phyloP scores from a whole-genome alignment of 495 filamentous ascomycete species.

The Cercophora samala region DNA sequence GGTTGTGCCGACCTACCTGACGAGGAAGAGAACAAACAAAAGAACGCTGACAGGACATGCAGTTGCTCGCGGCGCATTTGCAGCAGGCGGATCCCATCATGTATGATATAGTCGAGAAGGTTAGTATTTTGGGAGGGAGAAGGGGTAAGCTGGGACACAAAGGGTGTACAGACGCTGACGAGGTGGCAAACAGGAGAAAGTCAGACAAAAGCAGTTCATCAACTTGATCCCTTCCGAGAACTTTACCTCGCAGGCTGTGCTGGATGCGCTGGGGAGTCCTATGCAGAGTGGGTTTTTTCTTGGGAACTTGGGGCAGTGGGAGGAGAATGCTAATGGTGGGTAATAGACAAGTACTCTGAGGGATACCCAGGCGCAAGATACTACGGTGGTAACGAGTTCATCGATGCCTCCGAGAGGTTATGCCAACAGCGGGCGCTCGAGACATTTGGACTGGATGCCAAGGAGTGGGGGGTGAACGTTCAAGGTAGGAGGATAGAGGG shows the following conservation, averaged over 20 bases:
- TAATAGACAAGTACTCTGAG: conserved; percentile 95
- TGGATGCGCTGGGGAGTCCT: conserved; percentile 93
- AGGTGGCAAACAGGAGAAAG: conserved; percentile 72
- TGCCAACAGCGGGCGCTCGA: conserved; percentile 88
- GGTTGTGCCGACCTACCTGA: neutral
- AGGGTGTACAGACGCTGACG: conserved; percentile 10
- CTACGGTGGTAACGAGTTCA: conserved; percentile 95
- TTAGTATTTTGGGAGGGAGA: conserved; percentile 36
- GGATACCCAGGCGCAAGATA: conserved; percentile 96
- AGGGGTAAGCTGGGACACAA: neutral
- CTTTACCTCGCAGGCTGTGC: conserved; percentile 94
- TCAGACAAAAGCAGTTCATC: conserved; percentile 92
- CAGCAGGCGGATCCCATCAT: conserved; percentile 83
- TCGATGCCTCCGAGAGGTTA: conserved; percentile 83
- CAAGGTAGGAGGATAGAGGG: conserved; percentile 60
- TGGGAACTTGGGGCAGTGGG: neutral
- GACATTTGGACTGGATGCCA: conserved; percentile 74
- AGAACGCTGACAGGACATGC: conserved; percentile 18
- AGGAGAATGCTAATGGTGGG: conserved; percentile 13
- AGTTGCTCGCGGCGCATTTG: conserved; percentile 78
- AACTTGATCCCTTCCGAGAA: conserved; percentile 99
- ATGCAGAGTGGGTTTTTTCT: conserved; percentile 80
- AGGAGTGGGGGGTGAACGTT: conserved; percentile 97
- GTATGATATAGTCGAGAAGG: conserved; percentile 85
- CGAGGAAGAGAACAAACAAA: neutral